A percentile compares a stretch with the other conserved stretches of the same genome.
Evolutionary conservation across 208 protist genomes (phyloP).

Genomic region (Trypanosoma grayi): DNA sequence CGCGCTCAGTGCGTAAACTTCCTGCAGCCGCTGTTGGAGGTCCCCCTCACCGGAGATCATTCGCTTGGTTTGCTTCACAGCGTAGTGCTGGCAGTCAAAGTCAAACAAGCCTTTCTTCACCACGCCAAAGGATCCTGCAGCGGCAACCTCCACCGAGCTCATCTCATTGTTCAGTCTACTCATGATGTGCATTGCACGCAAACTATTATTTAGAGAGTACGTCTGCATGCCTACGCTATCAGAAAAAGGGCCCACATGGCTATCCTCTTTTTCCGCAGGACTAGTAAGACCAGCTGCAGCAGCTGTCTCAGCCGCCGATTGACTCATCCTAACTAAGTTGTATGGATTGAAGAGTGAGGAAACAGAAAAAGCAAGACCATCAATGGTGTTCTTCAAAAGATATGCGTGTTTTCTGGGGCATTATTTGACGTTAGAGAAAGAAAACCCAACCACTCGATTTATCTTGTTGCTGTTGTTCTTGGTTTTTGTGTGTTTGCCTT

Average conservation of each 20-base stretch:
- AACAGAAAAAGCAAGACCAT: not conserved
- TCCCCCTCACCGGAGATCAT: constrained; percentile 71
- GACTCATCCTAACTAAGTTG: not conserved
- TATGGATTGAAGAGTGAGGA: not conserved
- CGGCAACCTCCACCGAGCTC: constrained; percentile 59
- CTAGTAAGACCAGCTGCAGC: not conserved
- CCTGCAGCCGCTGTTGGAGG: constrained; percentile 75
- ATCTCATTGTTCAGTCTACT: constrained; percentile 76
- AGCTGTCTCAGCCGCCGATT: not conserved
- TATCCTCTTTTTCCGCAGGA: constrained; percentile 11
- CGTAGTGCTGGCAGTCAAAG: constrained; percentile 62
- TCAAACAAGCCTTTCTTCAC: constrained; percentile 58
- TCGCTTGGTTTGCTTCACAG: constrained; percentile 77
- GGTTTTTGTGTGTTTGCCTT: too few relatives aligned
- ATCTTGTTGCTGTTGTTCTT: not conserved
- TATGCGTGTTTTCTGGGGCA: too few relatives aligned
- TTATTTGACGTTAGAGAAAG: too few relatives aligned
- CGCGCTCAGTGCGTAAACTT: constrained; percentile 73
- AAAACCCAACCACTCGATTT: too few relatives aligned
- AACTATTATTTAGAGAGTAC: constrained; percentile 35
- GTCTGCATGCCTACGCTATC: constrained; percentile 25
- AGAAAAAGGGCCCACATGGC: constrained; percentile 3
- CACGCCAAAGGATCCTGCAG: constrained; percentile 70
- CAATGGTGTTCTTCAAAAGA: too few relatives aligned
- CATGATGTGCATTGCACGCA: constrained; percentile 38